Evolutionary conservation across 1,139 yeast genomes (phyloP), one percentile per base, ranked within the genome.

Genomic region (Dujonia santamariae): DNA sequence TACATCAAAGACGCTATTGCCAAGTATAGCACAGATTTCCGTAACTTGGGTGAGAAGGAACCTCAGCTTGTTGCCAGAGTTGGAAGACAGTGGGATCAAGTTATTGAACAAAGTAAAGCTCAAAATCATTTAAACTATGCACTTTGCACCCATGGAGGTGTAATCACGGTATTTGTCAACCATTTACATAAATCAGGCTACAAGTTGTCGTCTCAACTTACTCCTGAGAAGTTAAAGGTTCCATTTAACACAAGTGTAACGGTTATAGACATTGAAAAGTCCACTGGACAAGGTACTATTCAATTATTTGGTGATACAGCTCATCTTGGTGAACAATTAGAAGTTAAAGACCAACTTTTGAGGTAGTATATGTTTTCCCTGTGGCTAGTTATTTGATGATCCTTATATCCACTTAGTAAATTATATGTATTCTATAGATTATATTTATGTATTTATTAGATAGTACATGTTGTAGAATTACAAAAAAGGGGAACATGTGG

Each of bases 141-240:
- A 19, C 42, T 87, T 18, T 80, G 92, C 37, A 79, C 92, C 9
- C 97, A 88, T 52, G 97, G 97, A 14, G 96, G 96, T 5, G 86
- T 86, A 1, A 79, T 88, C 22, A 72, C 86, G 35, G 72, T 78
- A 31, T 70, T 82, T 30, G 51, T 75, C 33, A 72, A 75, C 35
- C 65, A 72, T 41, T 54, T 75, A 26, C 61, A 72, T 38, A 46
- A 49, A 3, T 47, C 54, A 31, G 53, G 58, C 4, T 77, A 62
- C 44, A 41, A 43, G n/a, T 56, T 79, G 36, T 56, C 53, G 7
- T 48, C 55, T 0, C 61, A 58, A 2, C 59, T 75, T 37, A 50
- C 57, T 1, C 57, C 51, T 6, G 67, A 61, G 1, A 71, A 69
- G 36, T 62, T 82, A 40, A 71, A 70, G 42, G 85, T 82, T 23